phyloP scores from a whole-genome alignment of 768 basidiomycete genomes.

The Kwoniella europaea region DNA sequence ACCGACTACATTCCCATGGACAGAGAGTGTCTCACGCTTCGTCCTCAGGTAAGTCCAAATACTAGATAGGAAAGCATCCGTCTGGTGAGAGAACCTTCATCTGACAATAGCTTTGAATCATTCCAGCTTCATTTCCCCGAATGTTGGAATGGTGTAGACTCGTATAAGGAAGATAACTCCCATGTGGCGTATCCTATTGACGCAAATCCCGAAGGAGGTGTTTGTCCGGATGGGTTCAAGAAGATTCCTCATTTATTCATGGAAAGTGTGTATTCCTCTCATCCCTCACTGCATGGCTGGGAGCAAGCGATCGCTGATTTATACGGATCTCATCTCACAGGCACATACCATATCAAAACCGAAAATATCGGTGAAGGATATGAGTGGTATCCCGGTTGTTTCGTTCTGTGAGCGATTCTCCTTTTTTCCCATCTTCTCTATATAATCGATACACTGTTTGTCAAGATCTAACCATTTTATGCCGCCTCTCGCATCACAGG shows the following conservation, averaged over 20 bases:
- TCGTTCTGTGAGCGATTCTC: conserved; percentile 31
- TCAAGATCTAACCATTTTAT: neutral
- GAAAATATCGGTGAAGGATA: conserved; percentile 33
- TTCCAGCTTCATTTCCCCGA: conserved; percentile 36
- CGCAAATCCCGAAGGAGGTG: conserved; percentile 27
- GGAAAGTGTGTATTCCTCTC: conserved; percentile 31
- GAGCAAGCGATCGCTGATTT: neutral
- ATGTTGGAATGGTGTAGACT: conserved; percentile 43
- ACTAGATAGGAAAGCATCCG: neutral
- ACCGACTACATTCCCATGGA: conserved; percentile 25
- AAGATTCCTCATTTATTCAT: conserved; percentile 38
- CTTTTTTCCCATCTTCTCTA: neutral
- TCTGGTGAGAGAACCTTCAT: neutral
- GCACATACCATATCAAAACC: conserved; percentile 26
- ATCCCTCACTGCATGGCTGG: too few relatives aligned
- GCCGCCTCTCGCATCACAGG: conserved; percentile 3
- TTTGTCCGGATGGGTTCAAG: conserved; percentile 32
- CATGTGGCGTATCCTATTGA: conserved; percentile 39
- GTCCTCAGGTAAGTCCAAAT: conserved; percentile 27
- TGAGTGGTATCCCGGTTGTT: conserved; percentile 47
- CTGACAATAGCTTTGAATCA: neutral
- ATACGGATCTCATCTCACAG: neutral
- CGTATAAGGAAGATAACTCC: conserved; percentile 34
- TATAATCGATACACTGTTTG: too few relatives aligned
- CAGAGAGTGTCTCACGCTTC: conserved; percentile 24